Conservation (phyloP, 164 flowering plant species). For the Paratinospora sagittata region DNA sequence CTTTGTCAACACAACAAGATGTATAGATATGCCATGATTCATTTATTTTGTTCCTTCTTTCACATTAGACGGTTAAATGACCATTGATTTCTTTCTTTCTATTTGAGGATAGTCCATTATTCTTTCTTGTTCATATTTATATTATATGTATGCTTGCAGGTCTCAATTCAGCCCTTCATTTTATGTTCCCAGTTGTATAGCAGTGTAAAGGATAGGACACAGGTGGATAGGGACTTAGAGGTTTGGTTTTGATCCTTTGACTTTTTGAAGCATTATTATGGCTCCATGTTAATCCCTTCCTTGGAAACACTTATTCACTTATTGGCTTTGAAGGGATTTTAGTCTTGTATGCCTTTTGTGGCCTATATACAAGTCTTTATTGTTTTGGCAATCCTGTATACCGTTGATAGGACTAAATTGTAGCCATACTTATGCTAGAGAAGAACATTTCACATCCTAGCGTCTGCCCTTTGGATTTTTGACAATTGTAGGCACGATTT, state of each 20-base stretch:
- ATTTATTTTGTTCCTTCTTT: too few relatives aligned
- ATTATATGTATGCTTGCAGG: slow-evolving; percentile 38
- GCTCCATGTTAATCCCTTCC: neutral
- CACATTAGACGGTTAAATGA: too few relatives aligned
- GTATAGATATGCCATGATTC: too few relatives aligned
- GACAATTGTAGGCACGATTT: neutral
- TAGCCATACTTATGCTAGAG: too few relatives aligned
- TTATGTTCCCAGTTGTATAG: slow-evolving; percentile 84
- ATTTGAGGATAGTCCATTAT: too few relatives aligned
- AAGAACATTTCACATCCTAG: neutral
- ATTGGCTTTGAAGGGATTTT: neutral
- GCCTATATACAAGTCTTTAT: neutral
- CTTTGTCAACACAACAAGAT: too few relatives aligned
- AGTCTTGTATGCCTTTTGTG: neutral
- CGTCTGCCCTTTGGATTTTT: neutral
- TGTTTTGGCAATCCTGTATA: neutral
- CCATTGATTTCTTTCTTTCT: too few relatives aligned
- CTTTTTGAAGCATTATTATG: neutral
- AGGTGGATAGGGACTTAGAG: slow-evolving; percentile 93
- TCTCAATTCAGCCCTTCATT: slow-evolving; percentile 61
- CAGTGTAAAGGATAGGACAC: slow-evolving; percentile 80
- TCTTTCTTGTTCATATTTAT: neutral
- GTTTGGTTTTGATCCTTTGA: slow-evolving; percentile 27
- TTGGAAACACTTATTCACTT: neutral
- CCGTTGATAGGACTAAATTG: too few relatives aligned